These are phyloP conservation scores for Penicillium salamii DNA, from an alignment of 495 filamentous ascomycete species.

Conservation along the genomic window DNA sequence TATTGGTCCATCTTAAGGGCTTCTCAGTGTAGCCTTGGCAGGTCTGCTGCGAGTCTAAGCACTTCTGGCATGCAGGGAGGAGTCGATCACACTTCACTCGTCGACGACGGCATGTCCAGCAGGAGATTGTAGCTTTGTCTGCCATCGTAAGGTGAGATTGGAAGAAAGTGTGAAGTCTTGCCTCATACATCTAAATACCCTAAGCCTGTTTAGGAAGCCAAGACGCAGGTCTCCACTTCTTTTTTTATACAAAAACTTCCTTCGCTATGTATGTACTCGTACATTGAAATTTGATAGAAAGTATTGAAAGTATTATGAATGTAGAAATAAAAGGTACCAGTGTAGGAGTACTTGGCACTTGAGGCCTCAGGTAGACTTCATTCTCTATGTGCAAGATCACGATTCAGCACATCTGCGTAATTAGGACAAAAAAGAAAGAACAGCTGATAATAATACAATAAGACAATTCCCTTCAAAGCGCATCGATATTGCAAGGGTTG, in stretches of 20 bases:
- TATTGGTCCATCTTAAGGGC: conserved; percentile 20
- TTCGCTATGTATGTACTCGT: too few relatives aligned
- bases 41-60: background rate
- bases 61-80: conserved; percentile 16
- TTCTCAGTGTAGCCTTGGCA: conserved; percentile 16
- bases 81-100: conserved; percentile 19
- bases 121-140: conserved; percentile 3
- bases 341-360: too few relatives aligned
- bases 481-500: conserved; percentile 9
- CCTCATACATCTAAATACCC: background rate
- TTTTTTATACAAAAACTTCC: too few relatives aligned
- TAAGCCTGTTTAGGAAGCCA: background rate
- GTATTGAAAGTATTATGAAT: too few relatives aligned
- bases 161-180: background rate
- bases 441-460: background rate
- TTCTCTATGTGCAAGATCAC: background rate
- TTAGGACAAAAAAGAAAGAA: background rate
- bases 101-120: conserved; percentile 22
- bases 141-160: background rate
- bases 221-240: background rate
- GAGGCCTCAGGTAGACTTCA: too few relatives aligned
- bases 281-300: too few relatives aligned
- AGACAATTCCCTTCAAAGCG: background rate
- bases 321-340: too few relatives aligned
- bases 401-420: background rate